These are phyloP conservation scores for Mucor saturninus DNA, from an alignment of 371 early-diverging fungal species.

Conservation along the genomic window DNA sequence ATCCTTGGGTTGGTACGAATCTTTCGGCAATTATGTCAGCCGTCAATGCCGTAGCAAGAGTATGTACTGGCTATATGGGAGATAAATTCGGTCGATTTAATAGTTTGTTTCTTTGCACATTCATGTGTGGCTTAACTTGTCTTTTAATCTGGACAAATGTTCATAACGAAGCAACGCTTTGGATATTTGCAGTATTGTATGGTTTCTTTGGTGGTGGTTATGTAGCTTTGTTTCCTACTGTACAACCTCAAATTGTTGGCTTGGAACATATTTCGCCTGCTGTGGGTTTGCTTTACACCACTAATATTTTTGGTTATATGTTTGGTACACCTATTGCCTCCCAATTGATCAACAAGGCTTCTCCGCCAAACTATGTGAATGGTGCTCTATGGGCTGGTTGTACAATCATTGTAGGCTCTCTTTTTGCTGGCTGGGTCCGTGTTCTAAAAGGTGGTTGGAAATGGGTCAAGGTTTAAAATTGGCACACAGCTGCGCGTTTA, in stretches of 20 bases:
- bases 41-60: constrained; percentile 47
- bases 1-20: constrained; percentile 33
- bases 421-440: constrained; percentile 36
- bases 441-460: constrained; percentile 36
- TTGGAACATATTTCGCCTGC: constrained; percentile 54
- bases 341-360: constrained; percentile 36
- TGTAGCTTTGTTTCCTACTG: constrained; percentile 56
- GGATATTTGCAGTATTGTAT: constrained; percentile 43
- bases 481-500: neutral
- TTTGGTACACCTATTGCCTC: constrained; percentile 63
- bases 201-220: constrained; percentile 63
- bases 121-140: constrained; percentile 43
- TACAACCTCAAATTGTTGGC: constrained; percentile 58
- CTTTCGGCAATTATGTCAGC: constrained; percentile 51
- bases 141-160: constrained; percentile 44
- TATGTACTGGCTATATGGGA: constrained; percentile 51
- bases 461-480: constrained; percentile 20
- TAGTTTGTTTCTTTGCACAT: constrained; percentile 48
- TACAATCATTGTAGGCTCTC: constrained; percentile 31
- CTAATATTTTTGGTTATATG: constrained; percentile 57
- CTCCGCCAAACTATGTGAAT: constrained; percentile 31
- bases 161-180: constrained; percentile 39
- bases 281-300: constrained; percentile 57
- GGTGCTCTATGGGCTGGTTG: constrained; percentile 39
- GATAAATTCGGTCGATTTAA: constrained; percentile 63